Conservation (phyloP, 1,284 basidiomycete genomes). For the Malassezia sp. region DNA sequence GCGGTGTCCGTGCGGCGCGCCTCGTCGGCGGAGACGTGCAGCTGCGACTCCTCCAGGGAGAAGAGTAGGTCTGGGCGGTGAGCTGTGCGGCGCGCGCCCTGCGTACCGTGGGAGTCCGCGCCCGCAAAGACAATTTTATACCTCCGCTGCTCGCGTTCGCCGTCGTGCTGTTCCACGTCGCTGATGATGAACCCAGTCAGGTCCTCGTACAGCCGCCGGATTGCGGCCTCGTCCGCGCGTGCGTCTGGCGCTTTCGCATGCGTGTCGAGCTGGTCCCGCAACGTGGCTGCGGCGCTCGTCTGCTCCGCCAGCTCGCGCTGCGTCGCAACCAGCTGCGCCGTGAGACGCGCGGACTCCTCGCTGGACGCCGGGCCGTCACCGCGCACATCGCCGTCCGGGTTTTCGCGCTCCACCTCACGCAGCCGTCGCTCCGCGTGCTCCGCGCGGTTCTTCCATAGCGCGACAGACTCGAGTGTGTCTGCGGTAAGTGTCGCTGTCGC, state of each 20-base stretch:
- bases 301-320: not conserved
- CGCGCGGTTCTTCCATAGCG: slow-evolving; percentile 14
- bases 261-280: slow-evolving; percentile 1
- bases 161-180: slow-evolving; percentile 22
- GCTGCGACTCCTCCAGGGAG: slow-evolving; percentile 29
- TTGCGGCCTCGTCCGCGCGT: slow-evolving; percentile 25
- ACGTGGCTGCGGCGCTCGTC: not conserved
- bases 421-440: slow-evolving; percentile 16
- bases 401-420: slow-evolving; percentile 10
- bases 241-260: not conserved
- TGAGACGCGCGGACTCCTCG: not conserved
- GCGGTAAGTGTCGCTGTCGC: not conserved
- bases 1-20: not conserved
- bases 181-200: slow-evolving; percentile 38
- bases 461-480: slow-evolving; percentile 10
- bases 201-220: slow-evolving; percentile 43
- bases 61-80: slow-evolving; percentile 24
- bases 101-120: slow-evolving; percentile 32
- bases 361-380: not conserved
- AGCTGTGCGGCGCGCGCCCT: not conserved
- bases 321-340: not conserved
- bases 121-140: slow-evolving; percentile 36
- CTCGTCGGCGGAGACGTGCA: not conserved
- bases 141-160: slow-evolving; percentile 10
- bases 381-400: not conserved